These are phyloP conservation scores for Agrocybe praecox DNA, from an alignment of 768 basidiomycete genomes.

Conservation along the genomic window DNA sequence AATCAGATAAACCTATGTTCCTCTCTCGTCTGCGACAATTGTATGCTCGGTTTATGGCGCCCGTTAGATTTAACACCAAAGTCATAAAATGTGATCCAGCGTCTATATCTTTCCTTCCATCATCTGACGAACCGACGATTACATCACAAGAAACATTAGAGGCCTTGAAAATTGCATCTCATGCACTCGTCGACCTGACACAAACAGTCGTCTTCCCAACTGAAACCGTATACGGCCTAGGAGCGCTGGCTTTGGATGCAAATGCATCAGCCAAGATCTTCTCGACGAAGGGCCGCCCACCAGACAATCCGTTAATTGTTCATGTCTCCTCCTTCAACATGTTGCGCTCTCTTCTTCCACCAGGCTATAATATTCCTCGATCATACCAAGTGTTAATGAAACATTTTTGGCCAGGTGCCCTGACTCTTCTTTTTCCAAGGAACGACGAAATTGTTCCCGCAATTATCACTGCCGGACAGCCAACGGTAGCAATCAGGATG, in stretches of 20 bases:
- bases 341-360: slow-evolving; percentile 77
- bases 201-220: slow-evolving; percentile 89
- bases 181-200: slow-evolving; percentile 47
- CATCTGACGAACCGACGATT: slow-evolving; percentile 49
- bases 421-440: slow-evolving; percentile 90
- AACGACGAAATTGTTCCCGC: slow-evolving; percentile 60
- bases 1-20: slow-evolving; percentile 25
- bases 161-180: slow-evolving; percentile 58
- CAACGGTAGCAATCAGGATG: slow-evolving; percentile 90
- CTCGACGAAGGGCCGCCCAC: slow-evolving; percentile 85
- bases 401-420: slow-evolving; percentile 92
- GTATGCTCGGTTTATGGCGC: slow-evolving; percentile 25
- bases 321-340: slow-evolving; percentile 88
- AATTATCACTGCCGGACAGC: slow-evolving; percentile 79
- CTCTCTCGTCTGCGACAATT: slow-evolving; percentile 34
- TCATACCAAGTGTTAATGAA: slow-evolving; percentile 77
- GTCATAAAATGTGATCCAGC: slow-evolving; percentile 66
- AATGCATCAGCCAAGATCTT: slow-evolving; percentile 77
- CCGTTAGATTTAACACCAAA: slow-evolving; percentile 29
- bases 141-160: slow-evolving; percentile 50
- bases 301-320: slow-evolving; percentile 97
- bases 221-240: slow-evolving; percentile 99
- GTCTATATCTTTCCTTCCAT: slow-evolving; percentile 55
- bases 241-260: slow-evolving; percentile 73
- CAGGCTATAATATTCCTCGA: slow-evolving; percentile 56